phyloP scores from a whole-genome alignment of 2,329 filamentous ascomycete species.

The Cladosporium colombiae region DNA sequence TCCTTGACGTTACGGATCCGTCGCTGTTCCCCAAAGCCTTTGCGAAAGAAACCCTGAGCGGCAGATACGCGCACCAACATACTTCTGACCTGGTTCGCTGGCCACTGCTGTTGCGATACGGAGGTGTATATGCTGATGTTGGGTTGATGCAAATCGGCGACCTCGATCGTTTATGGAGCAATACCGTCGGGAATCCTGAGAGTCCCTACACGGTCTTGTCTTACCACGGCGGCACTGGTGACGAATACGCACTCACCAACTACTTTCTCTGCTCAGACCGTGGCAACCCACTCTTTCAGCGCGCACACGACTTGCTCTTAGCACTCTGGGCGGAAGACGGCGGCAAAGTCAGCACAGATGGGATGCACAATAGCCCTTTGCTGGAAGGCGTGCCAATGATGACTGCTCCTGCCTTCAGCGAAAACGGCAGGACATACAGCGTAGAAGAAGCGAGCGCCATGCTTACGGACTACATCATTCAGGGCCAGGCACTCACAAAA shows the following conservation, averaged over 20 bases:
- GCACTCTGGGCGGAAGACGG: background rate
- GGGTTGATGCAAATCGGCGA: slow-evolving; percentile 60
- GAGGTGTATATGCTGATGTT: slow-evolving; percentile 60
- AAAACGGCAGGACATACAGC: background rate
- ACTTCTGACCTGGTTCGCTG: slow-evolving; percentile 56
- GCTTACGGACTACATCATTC: background rate
- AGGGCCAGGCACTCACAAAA: background rate
- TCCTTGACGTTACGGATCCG: background rate
- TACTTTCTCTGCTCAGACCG: background rate
- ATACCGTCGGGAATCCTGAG: slow-evolving; percentile 19
- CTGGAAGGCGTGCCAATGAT: background rate
- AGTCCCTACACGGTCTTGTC: background rate
- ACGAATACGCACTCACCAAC: background rate
- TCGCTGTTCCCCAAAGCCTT: background rate
- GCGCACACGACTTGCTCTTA: background rate
- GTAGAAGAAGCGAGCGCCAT: background rate
- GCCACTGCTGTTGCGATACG: slow-evolving; percentile 58
- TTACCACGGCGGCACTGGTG: background rate
- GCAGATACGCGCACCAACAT: background rate
- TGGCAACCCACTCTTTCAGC: background rate
- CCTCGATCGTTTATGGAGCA: slow-evolving; percentile 55
- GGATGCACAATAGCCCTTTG: background rate
- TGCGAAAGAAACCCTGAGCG: background rate
- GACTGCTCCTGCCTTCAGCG: background rate
- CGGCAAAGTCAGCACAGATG: background rate